A percentile compares a stretch with the other conserved stretches of the same genome.
phyloP scores from a whole-genome alignment of 1,284 basidiomycete species.

The Marasmius fiardii region DNA sequence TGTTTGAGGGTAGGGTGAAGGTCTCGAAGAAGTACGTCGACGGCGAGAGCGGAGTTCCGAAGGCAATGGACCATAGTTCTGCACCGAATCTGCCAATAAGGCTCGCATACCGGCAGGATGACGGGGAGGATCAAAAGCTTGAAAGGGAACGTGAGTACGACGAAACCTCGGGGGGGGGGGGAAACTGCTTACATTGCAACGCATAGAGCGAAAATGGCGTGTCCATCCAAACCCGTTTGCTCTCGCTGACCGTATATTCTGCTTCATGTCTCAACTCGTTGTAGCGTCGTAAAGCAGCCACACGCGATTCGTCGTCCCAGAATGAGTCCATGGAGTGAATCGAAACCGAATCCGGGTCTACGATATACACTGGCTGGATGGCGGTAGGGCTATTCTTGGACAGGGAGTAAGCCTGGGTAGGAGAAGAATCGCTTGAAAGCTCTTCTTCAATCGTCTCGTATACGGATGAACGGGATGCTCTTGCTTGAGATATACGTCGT shows the following conservation, averaged over 20 bases:
- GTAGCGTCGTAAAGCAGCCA: constrained; percentile 59
- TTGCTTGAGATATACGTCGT: constrained; percentile 60
- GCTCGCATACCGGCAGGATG: constrained; percentile 67
- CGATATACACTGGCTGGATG: constrained; percentile 47
- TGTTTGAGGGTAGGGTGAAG: constrained; percentile 64
- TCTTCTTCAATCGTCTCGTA: constrained; percentile 82
- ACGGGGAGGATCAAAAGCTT: constrained; percentile 70
- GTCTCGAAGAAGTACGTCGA: constrained; percentile 59
- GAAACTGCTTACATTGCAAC: constrained; percentile 57
- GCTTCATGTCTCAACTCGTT: constrained; percentile 70
- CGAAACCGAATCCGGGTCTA: constrained; percentile 53
- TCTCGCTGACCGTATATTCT: constrained; percentile 62
- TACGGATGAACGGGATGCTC: constrained; percentile 61
- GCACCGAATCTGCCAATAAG: constrained; percentile 66
- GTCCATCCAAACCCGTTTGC: constrained; percentile 61
- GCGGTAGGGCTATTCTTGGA: constrained; percentile 33
- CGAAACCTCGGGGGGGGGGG: constrained; percentile 1
- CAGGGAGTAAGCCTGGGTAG: constrained; percentile 19
- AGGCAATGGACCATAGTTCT: constrained; percentile 66
- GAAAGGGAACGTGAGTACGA: constrained; percentile 11
- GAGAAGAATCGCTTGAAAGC: constrained; percentile 31
- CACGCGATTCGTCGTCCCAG: constrained; percentile 64
- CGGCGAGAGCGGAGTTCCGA: constrained; percentile 61
- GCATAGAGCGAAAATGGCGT: constrained; percentile 72
- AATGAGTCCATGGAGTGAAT: constrained; percentile 32